Percentiles rank a stretch among this genome's conserved stretches.
These are phyloP conservation scores for Aspergillus versicolor DNA, from an alignment of 2,329 filamentous ascomycete genomes.

Conservation along the genomic window DNA sequence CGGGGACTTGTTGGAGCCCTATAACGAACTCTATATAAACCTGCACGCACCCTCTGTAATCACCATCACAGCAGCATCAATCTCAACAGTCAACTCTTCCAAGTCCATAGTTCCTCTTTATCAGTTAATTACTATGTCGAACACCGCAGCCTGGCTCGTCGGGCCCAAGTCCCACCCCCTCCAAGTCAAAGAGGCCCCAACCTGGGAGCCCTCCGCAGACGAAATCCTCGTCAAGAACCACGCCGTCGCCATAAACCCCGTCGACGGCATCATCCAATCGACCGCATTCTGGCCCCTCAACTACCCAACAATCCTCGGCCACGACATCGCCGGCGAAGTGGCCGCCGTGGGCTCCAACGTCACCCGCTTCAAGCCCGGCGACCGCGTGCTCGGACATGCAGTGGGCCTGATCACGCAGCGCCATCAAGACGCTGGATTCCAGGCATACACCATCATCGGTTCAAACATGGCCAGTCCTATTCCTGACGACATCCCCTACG, in stretches of 20 bases:
- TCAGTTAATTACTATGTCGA: too few species aligned
- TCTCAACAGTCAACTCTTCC: background rate
- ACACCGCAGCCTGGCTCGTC: constrained; percentile 20
- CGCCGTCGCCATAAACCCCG: constrained; percentile 19
- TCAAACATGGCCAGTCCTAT: constrained; percentile 20
- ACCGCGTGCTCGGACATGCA: constrained; percentile 10
- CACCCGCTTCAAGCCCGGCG: constrained; percentile 11
- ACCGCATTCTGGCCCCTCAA: constrained; percentile 11
- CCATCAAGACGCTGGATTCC: constrained; percentile 21
- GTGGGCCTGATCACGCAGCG: constrained; percentile 3
- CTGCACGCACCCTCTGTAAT: background rate
- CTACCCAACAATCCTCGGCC: constrained; percentile 13
- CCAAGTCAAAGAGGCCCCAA: constrained; percentile 15
- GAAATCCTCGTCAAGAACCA: constrained; percentile 32
- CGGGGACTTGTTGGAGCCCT: background rate
- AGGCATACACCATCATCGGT: constrained; percentile 26
- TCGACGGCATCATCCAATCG: constrained; percentile 16
- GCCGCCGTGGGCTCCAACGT: constrained; percentile 4
- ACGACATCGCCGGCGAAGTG: constrained; percentile 14
- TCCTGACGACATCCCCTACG: constrained; percentile 28
- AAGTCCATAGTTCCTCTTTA: too few species aligned
- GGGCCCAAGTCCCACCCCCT: constrained; percentile 17
- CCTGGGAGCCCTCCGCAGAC: constrained; percentile 9
- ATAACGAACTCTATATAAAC: background rate
- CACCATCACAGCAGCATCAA: background rate